phyloP scores from a whole-genome alignment of 1,284 basidiomycete species.

The Sanguinoderma infundibulare region DNA sequence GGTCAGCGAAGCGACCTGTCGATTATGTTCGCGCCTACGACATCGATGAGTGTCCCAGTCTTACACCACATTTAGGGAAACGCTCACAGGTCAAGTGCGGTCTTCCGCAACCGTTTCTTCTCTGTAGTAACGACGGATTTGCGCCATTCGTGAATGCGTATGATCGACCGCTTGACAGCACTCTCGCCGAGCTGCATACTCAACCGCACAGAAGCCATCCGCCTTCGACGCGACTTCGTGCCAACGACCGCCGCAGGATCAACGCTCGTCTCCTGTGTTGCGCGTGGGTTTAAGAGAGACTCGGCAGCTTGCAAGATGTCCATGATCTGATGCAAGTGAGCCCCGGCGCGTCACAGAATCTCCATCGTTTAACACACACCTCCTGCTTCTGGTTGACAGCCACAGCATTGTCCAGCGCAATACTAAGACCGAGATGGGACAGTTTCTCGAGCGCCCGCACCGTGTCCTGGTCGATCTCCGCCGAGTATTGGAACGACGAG shows the following conservation, averaged over 20 bases:
- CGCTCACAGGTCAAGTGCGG: slow-evolving; percentile 69
- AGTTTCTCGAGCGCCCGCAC: slow-evolving; percentile 67
- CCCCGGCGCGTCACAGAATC: neutral
- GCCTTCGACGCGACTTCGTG: slow-evolving; percentile 52
- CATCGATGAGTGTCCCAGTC: neutral
- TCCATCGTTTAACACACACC: slow-evolving; percentile 42
- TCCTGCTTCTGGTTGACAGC: slow-evolving; percentile 67
- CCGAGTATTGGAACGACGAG: slow-evolving; percentile 40
- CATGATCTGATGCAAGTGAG: slow-evolving; percentile 50
- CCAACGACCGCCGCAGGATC: slow-evolving; percentile 56
- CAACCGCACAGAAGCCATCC: slow-evolving; percentile 57
- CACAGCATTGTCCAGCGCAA: slow-evolving; percentile 65
- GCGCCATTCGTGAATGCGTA: slow-evolving; percentile 72
- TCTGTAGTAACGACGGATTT: slow-evolving; percentile 68
- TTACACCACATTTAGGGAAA: neutral
- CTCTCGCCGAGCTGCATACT: slow-evolving; percentile 67
- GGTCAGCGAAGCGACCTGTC: slow-evolving; percentile 64
- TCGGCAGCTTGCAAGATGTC: slow-evolving; percentile 60
- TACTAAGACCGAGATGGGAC: slow-evolving; percentile 65
- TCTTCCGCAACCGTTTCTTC: slow-evolving; percentile 71
- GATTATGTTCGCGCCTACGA: slow-evolving; percentile 67
- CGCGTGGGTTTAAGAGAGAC: slow-evolving; percentile 49
- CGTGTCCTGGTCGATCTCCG: slow-evolving; percentile 48
- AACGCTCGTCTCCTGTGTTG: slow-evolving; percentile 50
- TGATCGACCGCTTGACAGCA: slow-evolving; percentile 61